Evolutionary conservation across 768 basidiomycete species (phyloP), one percentile per base, ranked within the genome.

Genomic region (Mycena kentingensis): DNA sequence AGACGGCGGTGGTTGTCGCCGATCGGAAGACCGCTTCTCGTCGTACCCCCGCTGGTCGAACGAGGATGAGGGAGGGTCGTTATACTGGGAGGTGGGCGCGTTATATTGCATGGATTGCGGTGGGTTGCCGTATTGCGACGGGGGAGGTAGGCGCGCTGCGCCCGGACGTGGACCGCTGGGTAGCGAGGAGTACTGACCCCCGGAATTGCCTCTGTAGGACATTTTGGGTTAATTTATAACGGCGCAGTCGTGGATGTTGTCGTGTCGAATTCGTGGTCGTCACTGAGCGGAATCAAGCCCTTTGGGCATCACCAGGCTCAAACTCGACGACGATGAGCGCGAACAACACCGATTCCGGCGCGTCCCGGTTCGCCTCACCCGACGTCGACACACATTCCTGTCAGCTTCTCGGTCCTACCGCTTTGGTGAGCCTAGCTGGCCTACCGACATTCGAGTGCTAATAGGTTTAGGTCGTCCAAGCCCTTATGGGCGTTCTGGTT

Each of bases 401-500:
- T 65, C 69, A 73, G 57, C 71, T 82, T 4, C 67, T 82, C 1
- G 81, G 79, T 1, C 77, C 78, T 46, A 80, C 76, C 27, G 80
- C 79, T 18, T 70, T 81, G 49, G 79, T 80, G 53, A 56, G 70
- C 28, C 41, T 48, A 29, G 36, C 25, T n/a, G 65, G 67, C 11
- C 68, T 73, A 19, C 60, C 69, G 0, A 70, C 75, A 2, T 65
- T 79, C 41, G 78, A 80, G 63, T 69, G 69, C 52, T 71, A 27
- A 77, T 76, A 0, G 78, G 8, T 69, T 79, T 61, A 92, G 90
- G 72, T 87, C 48, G 88, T 93, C 18, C 91, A 98, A 72, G 88
- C 67, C 3, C 77, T 92, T 19, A 87, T 98, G 87, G 96, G 93
- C n/a, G 68, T 93, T 16, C 71, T 98, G 26, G 94, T 96, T n/a